Evolutionary conservation across 305 asterid species (phyloP).

Genomic region (Fraxinus sp.): DNA sequence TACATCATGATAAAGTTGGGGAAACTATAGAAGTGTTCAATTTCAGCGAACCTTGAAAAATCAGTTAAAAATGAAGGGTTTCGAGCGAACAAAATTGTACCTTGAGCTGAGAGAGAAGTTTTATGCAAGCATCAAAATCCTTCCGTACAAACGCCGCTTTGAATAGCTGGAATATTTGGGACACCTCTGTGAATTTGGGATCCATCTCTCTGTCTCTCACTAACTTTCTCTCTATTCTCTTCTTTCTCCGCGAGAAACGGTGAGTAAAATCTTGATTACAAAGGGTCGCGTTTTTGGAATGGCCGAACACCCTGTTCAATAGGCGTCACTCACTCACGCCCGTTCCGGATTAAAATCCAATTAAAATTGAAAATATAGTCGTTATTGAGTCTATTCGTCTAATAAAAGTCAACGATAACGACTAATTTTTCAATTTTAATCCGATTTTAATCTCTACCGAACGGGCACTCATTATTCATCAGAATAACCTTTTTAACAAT

Average conservation of each 20-base stretch:
- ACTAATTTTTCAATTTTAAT: too few relatives aligned
- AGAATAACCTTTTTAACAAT: too few relatives aligned
- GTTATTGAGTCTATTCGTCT: too few relatives aligned
- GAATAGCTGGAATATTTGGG: conserved; percentile 66
- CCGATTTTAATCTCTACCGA: too few relatives aligned
- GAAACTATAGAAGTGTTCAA: background rate
- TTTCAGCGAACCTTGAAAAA: background rate
- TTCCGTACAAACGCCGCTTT: conserved; percentile 65
- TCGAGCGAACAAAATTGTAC: conserved; percentile 33
- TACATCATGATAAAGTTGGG: background rate
- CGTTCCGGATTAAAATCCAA: too few relatives aligned
- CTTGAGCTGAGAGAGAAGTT: conserved; percentile 80
- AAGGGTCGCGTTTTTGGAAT: too few relatives aligned
- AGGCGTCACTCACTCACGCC: too few relatives aligned
- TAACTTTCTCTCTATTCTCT: background rate
- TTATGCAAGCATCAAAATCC: conserved; percentile 67
- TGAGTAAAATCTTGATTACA: background rate
- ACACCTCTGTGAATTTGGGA: conserved; percentile 61
- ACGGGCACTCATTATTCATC: too few relatives aligned
- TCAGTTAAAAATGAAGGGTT: background rate
- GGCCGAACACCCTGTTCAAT: too few relatives aligned
- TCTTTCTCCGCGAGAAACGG: background rate
- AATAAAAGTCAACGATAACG: too few relatives aligned
- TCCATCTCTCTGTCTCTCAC: conserved; percentile 45
- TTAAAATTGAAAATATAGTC: too few relatives aligned